Percentiles rank a stretch among this genome's conserved stretches.
These are phyloP conservation scores for Candida succiphila DNA, from an alignment of 805 yeast species.

Conservation along the genomic window DNA sequence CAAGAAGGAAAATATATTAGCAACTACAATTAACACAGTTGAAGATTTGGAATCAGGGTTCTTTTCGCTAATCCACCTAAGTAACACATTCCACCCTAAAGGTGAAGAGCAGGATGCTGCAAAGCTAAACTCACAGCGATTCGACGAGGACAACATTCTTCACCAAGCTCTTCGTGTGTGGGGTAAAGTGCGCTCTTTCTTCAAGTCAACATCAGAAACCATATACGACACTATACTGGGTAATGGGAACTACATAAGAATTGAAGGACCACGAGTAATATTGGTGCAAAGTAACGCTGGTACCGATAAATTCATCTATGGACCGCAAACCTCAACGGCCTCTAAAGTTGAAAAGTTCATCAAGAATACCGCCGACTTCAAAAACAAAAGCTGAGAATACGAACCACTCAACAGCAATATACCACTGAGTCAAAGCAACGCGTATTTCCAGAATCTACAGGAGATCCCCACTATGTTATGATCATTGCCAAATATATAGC, in stretches of 20 bases:
- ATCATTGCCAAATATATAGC: too few relatives aligned
- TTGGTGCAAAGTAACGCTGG: slow-evolving; percentile 36
- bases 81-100: not conserved
- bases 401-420: too few relatives aligned
- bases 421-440: too few relatives aligned
- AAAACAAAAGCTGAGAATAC: slow-evolving; percentile 10
- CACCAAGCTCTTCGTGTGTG: not conserved
- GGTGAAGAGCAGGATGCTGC: slow-evolving; percentile 2
- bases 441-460: too few relatives aligned
- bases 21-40: slow-evolving; percentile 38
- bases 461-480: too few relatives aligned
- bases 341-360: slow-evolving; percentile 14
- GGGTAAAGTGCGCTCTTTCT: too few relatives aligned
- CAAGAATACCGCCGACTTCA: slow-evolving; percentile 9
- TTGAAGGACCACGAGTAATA: slow-evolving; percentile 46
- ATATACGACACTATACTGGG: slow-evolving; percentile 16
- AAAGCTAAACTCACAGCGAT: slow-evolving; percentile 4
- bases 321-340: slow-evolving; percentile 1
- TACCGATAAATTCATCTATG: slow-evolving; percentile 11
- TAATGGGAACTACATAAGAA: slow-evolving; percentile 34
- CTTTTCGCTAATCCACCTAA: slow-evolving; percentile 4
- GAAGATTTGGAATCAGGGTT: slow-evolving; percentile 25
- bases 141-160: slow-evolving; percentile 3
- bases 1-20: slow-evolving; percentile 36
- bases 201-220: not conserved